Evolutionary conservation across 805 yeast genomes (phyloP).

Genomic region (Monosporozyma servazzii): DNA sequence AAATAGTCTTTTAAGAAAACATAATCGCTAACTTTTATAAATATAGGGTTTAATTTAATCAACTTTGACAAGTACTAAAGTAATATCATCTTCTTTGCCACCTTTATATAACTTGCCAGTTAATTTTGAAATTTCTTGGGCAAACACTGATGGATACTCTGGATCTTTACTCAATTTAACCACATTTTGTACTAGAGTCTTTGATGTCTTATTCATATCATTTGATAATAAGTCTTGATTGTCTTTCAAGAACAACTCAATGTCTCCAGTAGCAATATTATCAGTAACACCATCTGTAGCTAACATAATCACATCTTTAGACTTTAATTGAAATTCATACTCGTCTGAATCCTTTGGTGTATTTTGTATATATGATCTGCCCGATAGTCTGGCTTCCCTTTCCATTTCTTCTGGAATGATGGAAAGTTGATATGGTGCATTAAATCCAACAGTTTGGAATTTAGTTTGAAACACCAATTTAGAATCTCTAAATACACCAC

Average conservation of each 20-base stretch:
- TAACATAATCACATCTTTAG: slow-evolving; percentile 68
- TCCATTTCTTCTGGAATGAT: slow-evolving; percentile 61
- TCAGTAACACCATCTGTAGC: slow-evolving; percentile 95
- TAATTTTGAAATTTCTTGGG: slow-evolving; percentile 42
- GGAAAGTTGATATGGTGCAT: slow-evolving; percentile 87
- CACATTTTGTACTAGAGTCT: slow-evolving; percentile 55
- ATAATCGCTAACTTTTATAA: neutral
- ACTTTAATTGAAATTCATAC: slow-evolving; percentile 53
- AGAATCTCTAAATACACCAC: slow-evolving; percentile 67
- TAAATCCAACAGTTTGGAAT: slow-evolving; percentile 78
- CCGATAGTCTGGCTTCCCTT: slow-evolving; percentile 43
- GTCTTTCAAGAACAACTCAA: slow-evolving; percentile 58
- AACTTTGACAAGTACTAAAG: slow-evolving; percentile 67
- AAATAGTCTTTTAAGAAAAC: neutral
- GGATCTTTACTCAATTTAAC: slow-evolving; percentile 63
- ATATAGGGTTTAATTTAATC: slow-evolving; percentile 12
- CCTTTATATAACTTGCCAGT: slow-evolving; percentile 48
- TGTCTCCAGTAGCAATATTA: slow-evolving; percentile 65
- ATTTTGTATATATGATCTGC: slow-evolving; percentile 61
- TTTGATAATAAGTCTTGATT: slow-evolving; percentile 16
- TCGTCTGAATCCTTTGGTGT: slow-evolving; percentile 60
- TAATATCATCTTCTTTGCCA: slow-evolving; percentile 93
- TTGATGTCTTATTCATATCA: slow-evolving; percentile 40
- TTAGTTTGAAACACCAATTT: slow-evolving; percentile 55
- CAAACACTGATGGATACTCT: slow-evolving; percentile 73